These are phyloP conservation scores for Xanthoconium separans DNA, from an alignment of 1,284 basidiomycete species.

Conservation along the genomic window DNA sequence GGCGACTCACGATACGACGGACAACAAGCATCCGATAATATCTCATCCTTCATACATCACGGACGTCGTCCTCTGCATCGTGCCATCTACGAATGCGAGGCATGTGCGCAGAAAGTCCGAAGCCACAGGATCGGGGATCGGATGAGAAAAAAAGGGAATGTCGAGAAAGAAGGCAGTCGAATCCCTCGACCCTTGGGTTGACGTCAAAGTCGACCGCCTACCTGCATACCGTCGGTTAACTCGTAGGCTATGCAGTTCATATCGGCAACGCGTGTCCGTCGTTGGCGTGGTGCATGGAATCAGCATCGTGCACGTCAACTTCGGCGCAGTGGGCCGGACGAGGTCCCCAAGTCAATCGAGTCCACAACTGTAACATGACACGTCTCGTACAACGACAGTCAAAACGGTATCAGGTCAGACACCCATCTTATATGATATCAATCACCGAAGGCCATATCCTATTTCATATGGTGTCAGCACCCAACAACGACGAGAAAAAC, in stretches of 20 bases:
- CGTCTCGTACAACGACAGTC: neutral
- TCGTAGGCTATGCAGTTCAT: conserved; percentile 3
- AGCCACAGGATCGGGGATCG: neutral
- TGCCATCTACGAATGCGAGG: conserved; percentile 1
- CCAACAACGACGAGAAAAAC: neutral
- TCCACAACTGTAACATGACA: neutral
- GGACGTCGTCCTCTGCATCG: neutral
- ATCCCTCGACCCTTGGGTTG: conserved; percentile 17
- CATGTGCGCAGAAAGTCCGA: neutral
- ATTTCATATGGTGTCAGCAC: conserved; percentile 6
- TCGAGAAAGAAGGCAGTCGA: conserved; percentile 2
- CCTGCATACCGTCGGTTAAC: neutral
- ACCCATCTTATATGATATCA: neutral
- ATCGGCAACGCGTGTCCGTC: neutral
- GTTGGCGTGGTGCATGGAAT: neutral
- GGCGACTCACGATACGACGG: conserved; percentile 11
- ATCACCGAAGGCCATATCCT: conserved; percentile 57
- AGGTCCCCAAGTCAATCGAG: neutral
- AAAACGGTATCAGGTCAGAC: neutral
- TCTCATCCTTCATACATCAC: neutral
- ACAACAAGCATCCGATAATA: neutral
- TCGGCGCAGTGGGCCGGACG: neutral
- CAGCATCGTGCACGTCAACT: neutral
- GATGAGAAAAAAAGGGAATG: neutral
- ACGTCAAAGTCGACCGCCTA: neutral